Evolutionary conservation across 768 basidiomycete genomes (phyloP), one percentile per base, ranked within the genome.

Genomic region (Phlebiopsis flavidoalba): DNA sequence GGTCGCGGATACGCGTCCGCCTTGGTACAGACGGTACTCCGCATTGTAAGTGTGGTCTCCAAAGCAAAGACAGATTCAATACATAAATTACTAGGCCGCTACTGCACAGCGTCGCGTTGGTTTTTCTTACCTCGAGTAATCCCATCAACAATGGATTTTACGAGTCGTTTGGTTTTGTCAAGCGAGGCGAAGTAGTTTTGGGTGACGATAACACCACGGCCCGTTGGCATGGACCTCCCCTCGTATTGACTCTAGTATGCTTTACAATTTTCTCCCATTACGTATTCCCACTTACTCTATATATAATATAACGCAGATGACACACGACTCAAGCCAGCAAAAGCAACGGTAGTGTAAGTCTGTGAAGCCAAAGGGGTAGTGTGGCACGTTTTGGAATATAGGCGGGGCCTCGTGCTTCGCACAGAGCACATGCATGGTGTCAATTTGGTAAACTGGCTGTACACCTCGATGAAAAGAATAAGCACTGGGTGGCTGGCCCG

Each of bases 1-100:
- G 63, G 63, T 12, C 63, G 26, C 14, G 59, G 63, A 15, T 63
- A 62, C 52, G 61, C 47, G 5, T 53, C 61, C 14, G 57, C 57
- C 12, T 21, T 62, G 31, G 33, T 58, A 50, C 52, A 48, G 53
- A 37, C 17, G n/a, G 51, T 62, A 1, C 40, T 26, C 7, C 50
- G n/a, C 8, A 36, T 43, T 21, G 61, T 62, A 33, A 58, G 26
- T 54, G 15, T n/a, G n/a, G n/a, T 36, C 48, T 3, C 26, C 24
- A n/a, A n/a, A n/a, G n/a, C n/a, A n/a, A n/a, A n/a, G n/a, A n/a
- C n/a, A n/a, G n/a, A n/a, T n/a, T n/a, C n/a, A n/a, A n/a, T 43
- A 43, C 10, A 3, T 12, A 2, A 3, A 43, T 17, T 8, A 10
- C 17, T 26, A 59, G 58, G 58, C 58, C n/a, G n/a, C n/a, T 11